Evolutionary conservation across 2,329 filamentous ascomycete genomes (phyloP).

Genomic region (Aspergillus texensis): DNA sequence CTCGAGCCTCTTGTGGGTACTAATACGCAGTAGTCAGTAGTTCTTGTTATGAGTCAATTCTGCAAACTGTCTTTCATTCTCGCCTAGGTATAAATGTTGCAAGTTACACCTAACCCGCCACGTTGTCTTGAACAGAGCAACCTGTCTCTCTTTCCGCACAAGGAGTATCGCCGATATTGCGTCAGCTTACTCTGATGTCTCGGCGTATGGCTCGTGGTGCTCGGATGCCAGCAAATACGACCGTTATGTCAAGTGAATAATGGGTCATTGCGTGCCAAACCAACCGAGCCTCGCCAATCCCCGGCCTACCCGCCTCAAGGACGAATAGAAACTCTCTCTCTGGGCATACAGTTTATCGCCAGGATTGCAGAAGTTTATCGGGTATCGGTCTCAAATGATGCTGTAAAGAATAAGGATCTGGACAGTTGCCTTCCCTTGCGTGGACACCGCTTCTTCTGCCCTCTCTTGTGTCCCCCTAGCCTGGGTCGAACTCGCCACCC

Average conservation of each 20-base stretch:
- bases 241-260: neutral
- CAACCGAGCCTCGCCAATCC: neutral
- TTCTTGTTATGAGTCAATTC: neutral
- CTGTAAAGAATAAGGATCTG: neutral
- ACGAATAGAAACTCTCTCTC: neutral
- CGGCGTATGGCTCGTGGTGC: neutral
- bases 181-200: slow-evolving; percentile 2
- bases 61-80: neutral
- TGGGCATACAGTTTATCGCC: neutral
- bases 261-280: neutral
- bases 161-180: neutral
- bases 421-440: slow-evolving; percentile 3
- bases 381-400: neutral
- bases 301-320: neutral
- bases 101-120: slow-evolving; percentile 1
- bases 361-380: neutral
- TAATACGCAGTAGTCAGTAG: neutral
- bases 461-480: neutral
- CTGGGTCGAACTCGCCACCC: neutral
- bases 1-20: slow-evolving; percentile 2
- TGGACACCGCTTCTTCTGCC: slow-evolving; percentile 1
- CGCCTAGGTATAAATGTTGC: neutral
- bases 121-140: neutral
- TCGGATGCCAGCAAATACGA: slow-evolving; percentile 1
- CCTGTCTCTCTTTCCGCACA: neutral